Evolutionary conservation across 495 filamentous ascomycete species (phyloP).

Genomic region (Penicillium roqueforti): DNA sequence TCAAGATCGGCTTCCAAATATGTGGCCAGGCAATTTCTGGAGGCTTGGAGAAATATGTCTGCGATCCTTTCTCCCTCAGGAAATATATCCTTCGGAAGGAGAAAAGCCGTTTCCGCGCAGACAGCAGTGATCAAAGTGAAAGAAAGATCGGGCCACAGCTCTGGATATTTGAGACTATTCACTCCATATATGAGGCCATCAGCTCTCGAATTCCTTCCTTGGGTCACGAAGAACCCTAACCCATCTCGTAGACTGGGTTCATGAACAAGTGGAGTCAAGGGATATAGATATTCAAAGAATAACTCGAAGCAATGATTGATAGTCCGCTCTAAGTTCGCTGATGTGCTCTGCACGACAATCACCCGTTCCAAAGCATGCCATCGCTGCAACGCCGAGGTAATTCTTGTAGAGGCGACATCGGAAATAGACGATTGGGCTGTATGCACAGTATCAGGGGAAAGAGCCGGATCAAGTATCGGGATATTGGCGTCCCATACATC

Average conservation of each 20-base stretch:
- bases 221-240: slow-evolving; percentile 16
- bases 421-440: slow-evolving; percentile 15
- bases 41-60: slow-evolving; percentile 19
- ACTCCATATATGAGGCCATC: slow-evolving; percentile 3
- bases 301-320: slow-evolving; percentile 22
- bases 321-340: slow-evolving; percentile 7
- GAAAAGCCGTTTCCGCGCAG: slow-evolving; percentile 21
- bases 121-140: slow-evolving; percentile 28
- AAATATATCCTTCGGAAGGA: slow-evolving; percentile 21
- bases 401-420: slow-evolving; percentile 11
- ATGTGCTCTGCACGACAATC: slow-evolving; percentile 1
- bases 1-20: slow-evolving; percentile 30
- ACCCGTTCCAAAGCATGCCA: slow-evolving; percentile 12
- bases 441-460: slow-evolving; percentile 19
- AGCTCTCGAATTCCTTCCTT: not conserved
- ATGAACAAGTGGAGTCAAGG: slow-evolving; percentile 30
- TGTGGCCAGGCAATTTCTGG: slow-evolving; percentile 14
- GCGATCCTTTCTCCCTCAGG: slow-evolving; percentile 19
- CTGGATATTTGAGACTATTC: slow-evolving; percentile 16
- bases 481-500: slow-evolving; percentile 12
- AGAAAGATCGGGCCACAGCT: slow-evolving; percentile 22
- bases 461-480: slow-evolving; percentile 11
- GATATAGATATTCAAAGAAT: slow-evolving; percentile 28
- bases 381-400: slow-evolving; percentile 15
- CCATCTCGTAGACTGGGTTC: slow-evolving; percentile 25